Base-by-base conservation (phyloP, 1,284 basidiomycete species). In the Puccinia coronata region DNA sequence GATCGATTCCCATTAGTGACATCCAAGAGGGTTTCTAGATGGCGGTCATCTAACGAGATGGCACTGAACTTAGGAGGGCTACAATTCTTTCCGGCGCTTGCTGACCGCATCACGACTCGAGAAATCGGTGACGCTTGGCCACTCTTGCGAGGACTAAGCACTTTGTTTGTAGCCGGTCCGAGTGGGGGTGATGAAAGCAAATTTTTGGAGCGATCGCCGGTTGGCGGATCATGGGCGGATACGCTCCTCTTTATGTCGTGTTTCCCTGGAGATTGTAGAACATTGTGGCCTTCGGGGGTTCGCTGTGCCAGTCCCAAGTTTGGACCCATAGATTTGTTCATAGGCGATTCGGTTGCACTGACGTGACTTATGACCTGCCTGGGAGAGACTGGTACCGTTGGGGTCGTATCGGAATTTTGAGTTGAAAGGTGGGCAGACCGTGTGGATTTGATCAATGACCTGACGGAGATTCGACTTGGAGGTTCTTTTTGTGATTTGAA, bases 21-120 rank as follows among this genome's bases (percentile, higher is more conserved):
- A 59, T 76, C 18, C 59, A 79, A 67, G 59, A 76, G 31, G 8
- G 31, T 55, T 43, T 88, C 83, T 92, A 93, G 75, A 89, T 90
- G 86, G 80, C 74, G 25, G 82, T 83, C 39, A 76, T 77, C 73
- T 77, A 74, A 41, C 70, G 59, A 70, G 47, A 75, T 63, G 55
- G 53, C 28, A 82, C 80, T 61, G 34, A 76, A 73, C 59, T 82
- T 77, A 84, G 82, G 59, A 36, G 71, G 12, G 31, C 53, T 76
- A 65, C 69, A 8, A 84, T 84, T 75, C 83, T 84, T 9, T 18
- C 43, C 70, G 16, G 55, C 28, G n/a, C 57, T 73, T 0, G 51
- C 34, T 39, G 78, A 70, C 47, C 57, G 67, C 14, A 61, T n/a
- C 18, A n/a, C 39, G 28, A 73, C 71, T 28, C 47, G 69, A 55